Evolutionary conservation across 1,139 yeast genomes (phyloP), one percentile per base, ranked within the genome.

Genomic region (Meyerozyma athensensis): DNA sequence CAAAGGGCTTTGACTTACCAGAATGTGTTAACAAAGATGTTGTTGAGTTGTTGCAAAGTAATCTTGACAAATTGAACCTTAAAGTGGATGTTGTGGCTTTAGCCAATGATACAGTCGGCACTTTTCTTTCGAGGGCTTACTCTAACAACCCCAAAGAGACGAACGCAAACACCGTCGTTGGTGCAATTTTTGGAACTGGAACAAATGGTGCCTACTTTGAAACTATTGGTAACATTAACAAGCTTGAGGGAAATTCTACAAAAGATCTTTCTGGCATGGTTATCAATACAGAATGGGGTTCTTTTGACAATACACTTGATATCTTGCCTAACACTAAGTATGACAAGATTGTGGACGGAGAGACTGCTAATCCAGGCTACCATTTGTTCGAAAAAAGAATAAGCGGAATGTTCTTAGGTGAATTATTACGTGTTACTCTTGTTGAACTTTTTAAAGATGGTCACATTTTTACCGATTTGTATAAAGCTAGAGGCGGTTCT

Each of bases 211-310:
- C 96, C 9, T 90, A 90, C 62, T 72, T 77, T 54, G 97, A 90
- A 60, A 70, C 77, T 40, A 58, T 86, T 40, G 79, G 74, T 33
- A 74, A 80, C 37, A 85, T 92, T 48, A 75, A 74, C 40, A 90
- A 90, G 61, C 68, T 89, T 43, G 70, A 72, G 20, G 63, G 63
- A 8, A 57, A 63, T 8, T 49, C 66, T 5, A 70, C 68, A 17
- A 62, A 68, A 30, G 78, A 75, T 21, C 74, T 76, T 43, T 66
- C 69, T 2, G 81, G 86, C 43, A 90, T 90, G 97, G 85, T 87
- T 41, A 74, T 90, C 53, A 90, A 90, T 65, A 89, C 96, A 31
- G 97, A 90, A 64, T 90, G 97, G 96, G 97, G 97, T 43, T 86
- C 96, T 32, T 90, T 89, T 55, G 97, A 90, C 61, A 89, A 89